These are phyloP conservation scores for Neospora caninum DNA, from an alignment of 169 alveolate species.

Conservation along the genomic window DNA sequence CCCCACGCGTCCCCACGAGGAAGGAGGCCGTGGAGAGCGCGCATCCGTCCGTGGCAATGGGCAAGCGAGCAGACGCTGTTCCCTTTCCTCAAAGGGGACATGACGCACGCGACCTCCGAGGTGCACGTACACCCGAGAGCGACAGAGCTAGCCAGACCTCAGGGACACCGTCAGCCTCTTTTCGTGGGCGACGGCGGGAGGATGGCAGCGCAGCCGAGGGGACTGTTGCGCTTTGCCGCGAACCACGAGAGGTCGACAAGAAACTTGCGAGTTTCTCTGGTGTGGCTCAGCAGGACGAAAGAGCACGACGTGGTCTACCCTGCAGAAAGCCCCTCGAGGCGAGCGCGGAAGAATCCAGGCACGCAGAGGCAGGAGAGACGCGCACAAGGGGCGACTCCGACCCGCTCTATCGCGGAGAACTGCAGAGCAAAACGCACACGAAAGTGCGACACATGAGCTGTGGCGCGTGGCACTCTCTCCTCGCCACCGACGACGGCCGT, in stretches of 20 bases:
- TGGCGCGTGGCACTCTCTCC: slow-evolving; percentile 7
- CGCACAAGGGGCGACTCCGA: background rate
- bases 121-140: background rate
- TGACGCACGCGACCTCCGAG: background rate
- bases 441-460: background rate
- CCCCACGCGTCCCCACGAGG: too few species aligned
- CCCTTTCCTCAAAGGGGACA: background rate
- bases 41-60: too few species aligned
- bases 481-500: slow-evolving; percentile 6
- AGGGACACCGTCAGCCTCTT: background rate
- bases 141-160: background rate
- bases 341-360: background rate
- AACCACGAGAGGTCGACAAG: too few species aligned
- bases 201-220: background rate
- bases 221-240: too few species aligned
- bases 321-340: background rate
- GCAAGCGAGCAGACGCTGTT: background rate
- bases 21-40: background rate
- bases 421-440: background rate
- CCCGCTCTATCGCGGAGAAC: background rate
- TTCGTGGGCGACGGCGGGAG: background rate
- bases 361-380: background rate
- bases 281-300: too few species aligned
- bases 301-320: too few species aligned
- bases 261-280: too few species aligned